These are phyloP conservation scores for Agrocybe pediades DNA, from an alignment of 768 basidiomycete species.

Conservation along the genomic window DNA sequence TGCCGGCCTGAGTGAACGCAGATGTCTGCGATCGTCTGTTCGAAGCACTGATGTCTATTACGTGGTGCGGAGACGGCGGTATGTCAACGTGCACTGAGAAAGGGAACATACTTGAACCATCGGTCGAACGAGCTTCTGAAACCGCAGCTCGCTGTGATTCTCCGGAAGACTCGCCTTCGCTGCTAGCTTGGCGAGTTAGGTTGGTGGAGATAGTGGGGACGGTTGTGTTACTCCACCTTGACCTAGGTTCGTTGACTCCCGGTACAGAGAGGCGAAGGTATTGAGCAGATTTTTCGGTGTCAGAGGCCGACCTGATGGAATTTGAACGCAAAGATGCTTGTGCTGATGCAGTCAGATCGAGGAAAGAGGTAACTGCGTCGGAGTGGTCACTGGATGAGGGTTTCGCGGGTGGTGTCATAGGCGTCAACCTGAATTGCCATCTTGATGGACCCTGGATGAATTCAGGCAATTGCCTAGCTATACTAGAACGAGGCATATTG, in stretches of 20 bases:
- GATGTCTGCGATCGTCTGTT: slow-evolving; percentile 14
- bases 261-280: slow-evolving; percentile 6
- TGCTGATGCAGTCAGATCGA: slow-evolving; percentile 25
- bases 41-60: slow-evolving; percentile 15
- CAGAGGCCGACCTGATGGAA: slow-evolving; percentile 16
- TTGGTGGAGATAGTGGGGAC: slow-evolving; percentile 27
- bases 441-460: slow-evolving; percentile 20
- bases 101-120: slow-evolving; percentile 36
- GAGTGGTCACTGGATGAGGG: slow-evolving; percentile 12
- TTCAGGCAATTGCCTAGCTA: slow-evolving; percentile 16
- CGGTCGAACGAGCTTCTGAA: slow-evolving; percentile 13
- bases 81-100: slow-evolving; percentile 44
- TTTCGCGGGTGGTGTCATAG: slow-evolving; percentile 13
- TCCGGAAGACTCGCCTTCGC: slow-evolving; percentile 21
- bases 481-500: not conserved
- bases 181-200: slow-evolving; percentile 3
- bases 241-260: slow-evolving; percentile 11
- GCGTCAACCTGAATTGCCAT: slow-evolving; percentile 22
- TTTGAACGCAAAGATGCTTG: slow-evolving; percentile 22
- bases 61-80: slow-evolving; percentile 41
- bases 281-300: not conserved
- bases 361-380: slow-evolving; percentile 22
- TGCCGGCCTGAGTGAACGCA: slow-evolving; percentile 21
- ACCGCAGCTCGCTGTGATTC: slow-evolving; percentile 9
- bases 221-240: slow-evolving; percentile 30